Evolutionary conservation across 768 basidiomycete species (phyloP).

Genomic region (Mycena olivaceomarginata): DNA sequence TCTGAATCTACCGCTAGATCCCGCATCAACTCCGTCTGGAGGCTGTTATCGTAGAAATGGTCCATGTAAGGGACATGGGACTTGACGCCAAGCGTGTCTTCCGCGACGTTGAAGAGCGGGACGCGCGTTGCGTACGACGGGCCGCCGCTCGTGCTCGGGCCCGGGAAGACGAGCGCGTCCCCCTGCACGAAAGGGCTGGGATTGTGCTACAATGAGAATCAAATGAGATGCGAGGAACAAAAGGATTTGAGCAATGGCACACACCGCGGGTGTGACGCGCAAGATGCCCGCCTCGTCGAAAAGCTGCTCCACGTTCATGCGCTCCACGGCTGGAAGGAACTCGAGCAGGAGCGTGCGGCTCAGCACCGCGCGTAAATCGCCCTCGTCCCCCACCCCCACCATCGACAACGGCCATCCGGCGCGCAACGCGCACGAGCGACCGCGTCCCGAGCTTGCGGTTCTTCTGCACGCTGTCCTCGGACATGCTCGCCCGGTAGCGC

Average conservation of each 20-base stretch:
- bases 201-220: slow-evolving; percentile 62
- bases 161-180: slow-evolving; percentile 67
- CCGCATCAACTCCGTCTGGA: slow-evolving; percentile 81
- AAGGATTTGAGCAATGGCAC: slow-evolving; percentile 36
- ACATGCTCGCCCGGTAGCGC: slow-evolving; percentile 74
- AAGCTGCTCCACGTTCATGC: slow-evolving; percentile 70
- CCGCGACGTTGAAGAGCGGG: slow-evolving; percentile 67
- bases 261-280: slow-evolving; percentile 63
- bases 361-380: slow-evolving; percentile 69
- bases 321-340: slow-evolving; percentile 77
- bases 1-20: slow-evolving; percentile 80
- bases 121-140: slow-evolving; percentile 60
- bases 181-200: slow-evolving; percentile 65
- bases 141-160: slow-evolving; percentile 57
- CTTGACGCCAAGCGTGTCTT: slow-evolving; percentile 73
- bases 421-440: slow-evolving; percentile 73
- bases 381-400: slow-evolving; percentile 49
- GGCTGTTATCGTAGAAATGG: slow-evolving; percentile 81
- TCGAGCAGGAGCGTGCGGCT: slow-evolving; percentile 72
- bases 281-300: slow-evolving; percentile 70
- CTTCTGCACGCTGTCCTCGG: slow-evolving; percentile 74
- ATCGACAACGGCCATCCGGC: slow-evolving; percentile 64
- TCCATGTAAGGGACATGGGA: slow-evolving; percentile 82
- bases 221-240: background rate
- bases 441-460: slow-evolving; percentile 80